Evolutionary conservation across 164 flowering plant genomes (phyloP).

Genomic region (Houttuynia cordata): DNA sequence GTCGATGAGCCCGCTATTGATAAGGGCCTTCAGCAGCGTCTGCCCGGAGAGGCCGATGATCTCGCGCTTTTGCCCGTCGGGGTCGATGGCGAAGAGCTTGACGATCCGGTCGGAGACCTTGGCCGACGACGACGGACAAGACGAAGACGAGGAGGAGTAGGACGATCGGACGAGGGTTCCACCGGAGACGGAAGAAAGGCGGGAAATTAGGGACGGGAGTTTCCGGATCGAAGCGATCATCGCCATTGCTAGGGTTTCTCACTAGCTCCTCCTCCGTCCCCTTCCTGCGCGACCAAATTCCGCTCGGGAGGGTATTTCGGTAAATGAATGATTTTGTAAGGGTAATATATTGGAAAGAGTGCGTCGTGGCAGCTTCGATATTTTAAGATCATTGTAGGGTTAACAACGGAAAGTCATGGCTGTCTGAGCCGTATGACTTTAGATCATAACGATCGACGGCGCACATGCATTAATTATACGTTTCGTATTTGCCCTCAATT

Average conservation of each 20-base stretch:
- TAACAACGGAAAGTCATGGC: too few relatives aligned
- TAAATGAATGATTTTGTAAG: too few relatives aligned
- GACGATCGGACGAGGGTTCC: not conserved
- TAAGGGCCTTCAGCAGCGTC: conserved; percentile 63
- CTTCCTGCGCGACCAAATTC: not conserved
- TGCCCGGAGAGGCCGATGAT: conserved; percentile 74
- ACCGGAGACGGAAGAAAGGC: conserved; percentile 19
- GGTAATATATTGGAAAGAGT: too few relatives aligned
- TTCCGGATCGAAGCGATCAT: conserved; percentile 25
- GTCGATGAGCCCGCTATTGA: conserved; percentile 66
- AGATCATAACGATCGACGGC: too few relatives aligned
- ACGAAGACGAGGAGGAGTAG: conserved; percentile 12
- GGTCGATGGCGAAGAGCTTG: conserved; percentile 70
- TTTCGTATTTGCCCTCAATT: too few relatives aligned
- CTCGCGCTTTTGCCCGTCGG: conserved; percentile 62
- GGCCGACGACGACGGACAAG: conserved; percentile 26
- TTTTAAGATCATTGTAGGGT: too few relatives aligned
- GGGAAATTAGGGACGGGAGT: conserved; percentile 28
- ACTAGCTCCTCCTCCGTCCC: not conserved
- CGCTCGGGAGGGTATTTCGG: too few relatives aligned
- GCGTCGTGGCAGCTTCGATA: too few relatives aligned
- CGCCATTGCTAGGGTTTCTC: conserved; percentile 29
- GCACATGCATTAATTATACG: too few relatives aligned
- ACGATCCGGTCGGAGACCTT: conserved; percentile 90
- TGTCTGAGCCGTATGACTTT: too few relatives aligned